A percentile compares a stretch with the other conserved stretches of the same genome.
These are phyloP conservation scores for Blastomyces emzantsi DNA, from an alignment of 2,329 filamentous ascomycete genomes.

Conservation along the genomic window DNA sequence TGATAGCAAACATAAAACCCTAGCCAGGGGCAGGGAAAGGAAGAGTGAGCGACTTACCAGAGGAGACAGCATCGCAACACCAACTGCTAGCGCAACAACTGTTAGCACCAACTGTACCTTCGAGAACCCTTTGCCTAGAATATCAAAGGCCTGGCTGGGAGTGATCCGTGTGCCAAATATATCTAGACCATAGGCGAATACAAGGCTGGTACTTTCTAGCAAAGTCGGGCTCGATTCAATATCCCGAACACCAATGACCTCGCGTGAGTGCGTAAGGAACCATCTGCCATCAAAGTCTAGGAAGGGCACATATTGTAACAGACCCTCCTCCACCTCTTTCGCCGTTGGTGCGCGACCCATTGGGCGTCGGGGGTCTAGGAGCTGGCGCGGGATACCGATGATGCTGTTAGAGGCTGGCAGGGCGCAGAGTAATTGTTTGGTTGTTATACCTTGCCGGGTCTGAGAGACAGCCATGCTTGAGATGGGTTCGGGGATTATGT, in stretches of 20 bases:
- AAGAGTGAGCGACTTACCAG: slow-evolving; percentile 54
- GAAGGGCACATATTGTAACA: slow-evolving; percentile 64
- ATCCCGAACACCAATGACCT: slow-evolving; percentile 64
- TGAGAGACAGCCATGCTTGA: slow-evolving; percentile 72
- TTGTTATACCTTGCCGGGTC: slow-evolving; percentile 85
- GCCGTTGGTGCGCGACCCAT: slow-evolving; percentile 74
- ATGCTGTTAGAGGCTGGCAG: slow-evolving; percentile 65
- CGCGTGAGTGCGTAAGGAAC: slow-evolving; percentile 70
- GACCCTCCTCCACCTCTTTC: slow-evolving; percentile 72
- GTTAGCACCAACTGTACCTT: slow-evolving; percentile 78
- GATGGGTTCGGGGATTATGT: slow-evolving; percentile 70
- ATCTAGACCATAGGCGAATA: slow-evolving; percentile 83
- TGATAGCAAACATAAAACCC: background rate
- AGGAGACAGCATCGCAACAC: slow-evolving; percentile 69
- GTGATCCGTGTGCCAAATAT: slow-evolving; percentile 77
- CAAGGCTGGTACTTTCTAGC: slow-evolving; percentile 83
- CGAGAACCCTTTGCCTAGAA: slow-evolving; percentile 87
- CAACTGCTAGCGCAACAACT: slow-evolving; percentile 66
- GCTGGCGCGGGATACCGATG: slow-evolving; percentile 64
- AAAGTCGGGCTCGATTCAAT: slow-evolving; percentile 68
- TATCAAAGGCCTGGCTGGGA: slow-evolving; percentile 86
- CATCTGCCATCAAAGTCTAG: slow-evolving; percentile 78
- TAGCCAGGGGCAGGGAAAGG: background rate
- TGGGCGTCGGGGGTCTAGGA: slow-evolving; percentile 79
- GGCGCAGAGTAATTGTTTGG: slow-evolving; percentile 69